Evolutionary conservation across 768 basidiomycete species (phyloP).

Genomic region (Trametes cubensis): DNA sequence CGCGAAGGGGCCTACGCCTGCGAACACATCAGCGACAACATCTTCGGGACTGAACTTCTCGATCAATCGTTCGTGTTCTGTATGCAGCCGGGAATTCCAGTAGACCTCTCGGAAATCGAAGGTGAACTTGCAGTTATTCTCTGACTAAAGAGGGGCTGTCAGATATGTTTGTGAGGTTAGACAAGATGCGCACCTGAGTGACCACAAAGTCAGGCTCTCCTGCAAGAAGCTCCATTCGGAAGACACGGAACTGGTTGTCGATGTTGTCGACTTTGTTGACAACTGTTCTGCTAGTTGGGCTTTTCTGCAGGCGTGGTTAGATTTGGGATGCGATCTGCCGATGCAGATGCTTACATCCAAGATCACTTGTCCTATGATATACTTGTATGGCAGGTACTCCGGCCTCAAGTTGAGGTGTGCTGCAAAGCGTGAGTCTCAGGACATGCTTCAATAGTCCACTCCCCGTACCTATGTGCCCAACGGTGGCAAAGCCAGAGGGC

Average conservation of each 20-base stretch:
- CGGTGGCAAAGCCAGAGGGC: constrained; percentile 85
- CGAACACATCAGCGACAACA: constrained; percentile 91
- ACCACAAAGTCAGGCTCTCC: constrained; percentile 88
- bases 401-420: constrained; percentile 91
- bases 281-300: constrained; percentile 76
- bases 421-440: constrained; percentile 34
- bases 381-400: constrained; percentile 89
- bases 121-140: constrained; percentile 83
- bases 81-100: constrained; percentile 95
- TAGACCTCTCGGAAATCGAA: constrained; percentile 97
- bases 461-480: constrained; percentile 84
- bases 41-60: constrained; percentile 70
- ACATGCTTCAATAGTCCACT: background rate
- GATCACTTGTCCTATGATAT: constrained; percentile 89
- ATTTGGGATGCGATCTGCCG: background rate
- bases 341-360: constrained; percentile 67
- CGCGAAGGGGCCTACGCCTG: constrained; percentile 96
- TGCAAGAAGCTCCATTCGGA: constrained; percentile 95
- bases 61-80: constrained; percentile 89
- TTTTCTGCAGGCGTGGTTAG: constrained; percentile 65
- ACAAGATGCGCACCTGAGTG: constrained; percentile 64
- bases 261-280: constrained; percentile 94
- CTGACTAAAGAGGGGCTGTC: constrained; percentile 51
- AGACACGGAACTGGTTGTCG: constrained; percentile 85
- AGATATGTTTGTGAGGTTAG: background rate